These are phyloP conservation scores for Penicillium arizonense DNA, from an alignment of 495 filamentous ascomycete species.

Conservation along the genomic window DNA sequence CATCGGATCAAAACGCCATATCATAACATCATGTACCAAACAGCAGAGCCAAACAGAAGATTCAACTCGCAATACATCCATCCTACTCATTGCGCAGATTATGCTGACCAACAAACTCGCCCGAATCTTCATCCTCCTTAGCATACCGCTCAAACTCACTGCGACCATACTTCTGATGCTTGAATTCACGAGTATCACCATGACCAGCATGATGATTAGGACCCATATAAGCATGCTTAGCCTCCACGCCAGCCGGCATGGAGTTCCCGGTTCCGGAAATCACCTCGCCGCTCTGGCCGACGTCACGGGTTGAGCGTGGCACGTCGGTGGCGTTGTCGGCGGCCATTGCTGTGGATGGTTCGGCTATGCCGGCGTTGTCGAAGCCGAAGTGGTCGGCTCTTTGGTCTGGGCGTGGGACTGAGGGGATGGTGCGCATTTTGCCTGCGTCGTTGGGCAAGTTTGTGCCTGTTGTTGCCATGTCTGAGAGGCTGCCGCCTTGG, in stretches of 20 bases:
- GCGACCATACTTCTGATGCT: slow-evolving; percentile 41
- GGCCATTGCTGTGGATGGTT: slow-evolving; percentile 39
- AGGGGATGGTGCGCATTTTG: slow-evolving; percentile 51
- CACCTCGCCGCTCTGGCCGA: slow-evolving; percentile 46
- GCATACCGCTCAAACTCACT: slow-evolving; percentile 41
- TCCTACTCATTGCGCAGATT: slow-evolving; percentile 2
- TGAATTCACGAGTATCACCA: slow-evolving; percentile 36
- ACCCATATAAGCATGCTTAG: slow-evolving; percentile 42
- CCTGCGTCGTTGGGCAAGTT: slow-evolving; percentile 54
- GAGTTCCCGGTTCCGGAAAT: slow-evolving; percentile 51
- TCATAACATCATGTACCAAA: slow-evolving; percentile 1
- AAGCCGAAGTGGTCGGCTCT: slow-evolving; percentile 27
- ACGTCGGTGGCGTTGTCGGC: slow-evolving; percentile 54
- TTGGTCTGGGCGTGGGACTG: slow-evolving; percentile 56
- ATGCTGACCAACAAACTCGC: slow-evolving; percentile 25
- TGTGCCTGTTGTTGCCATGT: slow-evolving; percentile 55
- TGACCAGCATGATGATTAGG: slow-evolving; percentile 33
- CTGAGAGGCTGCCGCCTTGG: slow-evolving; percentile 34
- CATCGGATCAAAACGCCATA: background rate
- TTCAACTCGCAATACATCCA: background rate
- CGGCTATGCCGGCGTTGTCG: slow-evolving; percentile 29
- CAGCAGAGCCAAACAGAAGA: background rate
- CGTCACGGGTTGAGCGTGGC: slow-evolving; percentile 47
- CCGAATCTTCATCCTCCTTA: slow-evolving; percentile 22
- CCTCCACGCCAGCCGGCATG: slow-evolving; percentile 43